Percentiles rank a stretch among this genome's conserved stretches.
Conservation (phyloP, 495 filamentous ascomycete genomes). For the Neurospora sp. region DNA sequence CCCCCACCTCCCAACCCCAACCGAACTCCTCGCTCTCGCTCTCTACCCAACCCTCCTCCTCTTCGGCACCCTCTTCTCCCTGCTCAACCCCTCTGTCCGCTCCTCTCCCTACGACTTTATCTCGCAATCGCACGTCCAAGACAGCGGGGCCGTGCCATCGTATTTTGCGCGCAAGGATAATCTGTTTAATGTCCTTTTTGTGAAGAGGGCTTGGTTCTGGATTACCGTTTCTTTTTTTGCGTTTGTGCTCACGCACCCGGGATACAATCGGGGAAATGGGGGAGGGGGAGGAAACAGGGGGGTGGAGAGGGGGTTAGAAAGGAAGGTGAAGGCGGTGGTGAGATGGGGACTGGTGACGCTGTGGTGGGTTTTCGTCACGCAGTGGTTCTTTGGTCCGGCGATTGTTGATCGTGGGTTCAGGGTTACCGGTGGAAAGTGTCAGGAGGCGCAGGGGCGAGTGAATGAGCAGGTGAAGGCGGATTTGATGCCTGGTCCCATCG, state of each 20-base stretch:
- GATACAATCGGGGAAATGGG: slow-evolving; percentile 12
- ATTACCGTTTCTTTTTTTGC: slow-evolving; percentile 54
- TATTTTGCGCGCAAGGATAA: slow-evolving; percentile 93
- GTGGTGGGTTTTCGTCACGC: slow-evolving; percentile 74
- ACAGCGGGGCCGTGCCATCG: slow-evolving; percentile 48
- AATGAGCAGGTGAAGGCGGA: slow-evolving; percentile 5
- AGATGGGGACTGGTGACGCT: slow-evolving; percentile 62
- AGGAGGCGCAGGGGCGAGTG: slow-evolving; percentile 30
- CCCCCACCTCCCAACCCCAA: slow-evolving; percentile 50
- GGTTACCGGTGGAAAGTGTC: slow-evolving; percentile 74
- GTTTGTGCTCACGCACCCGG: slow-evolving; percentile 52
- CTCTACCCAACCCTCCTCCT: slow-evolving; percentile 70
- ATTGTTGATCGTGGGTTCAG: slow-evolving; percentile 80
- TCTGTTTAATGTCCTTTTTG: slow-evolving; percentile 81
- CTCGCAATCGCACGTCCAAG: slow-evolving; percentile 44
- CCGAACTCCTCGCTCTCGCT: slow-evolving; percentile 50
- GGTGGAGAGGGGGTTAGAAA: background rate
- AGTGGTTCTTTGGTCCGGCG: slow-evolving; percentile 91
- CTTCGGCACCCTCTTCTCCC: slow-evolving; percentile 69
- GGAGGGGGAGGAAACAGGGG: background rate
- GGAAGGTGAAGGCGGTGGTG: slow-evolving; percentile 41
- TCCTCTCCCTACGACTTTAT: slow-evolving; percentile 44
- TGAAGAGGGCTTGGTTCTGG: slow-evolving; percentile 95
- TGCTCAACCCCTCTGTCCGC: slow-evolving; percentile 61
- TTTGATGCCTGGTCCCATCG: background rate